phyloP scores from a whole-genome alignment of 2,329 filamentous ascomycete species.

The Sporothrix pseudoabietina region DNA sequence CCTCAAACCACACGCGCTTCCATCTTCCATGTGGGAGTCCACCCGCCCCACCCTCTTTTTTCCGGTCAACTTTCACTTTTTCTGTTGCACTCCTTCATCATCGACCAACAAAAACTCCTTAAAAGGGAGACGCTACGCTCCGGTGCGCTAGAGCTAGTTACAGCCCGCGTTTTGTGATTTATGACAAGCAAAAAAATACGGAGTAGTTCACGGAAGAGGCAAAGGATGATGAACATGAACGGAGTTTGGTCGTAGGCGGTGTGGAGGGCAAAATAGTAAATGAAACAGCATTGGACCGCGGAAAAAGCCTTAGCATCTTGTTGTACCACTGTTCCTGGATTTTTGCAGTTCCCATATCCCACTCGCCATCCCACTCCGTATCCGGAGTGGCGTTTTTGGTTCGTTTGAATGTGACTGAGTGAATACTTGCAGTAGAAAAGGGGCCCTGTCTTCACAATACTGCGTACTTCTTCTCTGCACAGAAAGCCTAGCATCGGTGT shows the following conservation, averaged over 20 bases:
- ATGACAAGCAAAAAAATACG: not conserved
- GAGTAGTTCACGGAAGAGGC: not conserved
- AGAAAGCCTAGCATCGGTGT: not conserved
- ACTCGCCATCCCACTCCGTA: not conserved
- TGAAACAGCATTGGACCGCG: not conserved
- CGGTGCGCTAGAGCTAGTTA: constrained; percentile 9
- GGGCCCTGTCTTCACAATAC: not conserved
- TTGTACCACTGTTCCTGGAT: not conserved
- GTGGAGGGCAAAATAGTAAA: constrained; percentile 7
- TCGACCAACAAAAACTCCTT: not conserved
- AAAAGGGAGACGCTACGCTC: not conserved
- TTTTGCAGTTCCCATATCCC: not conserved
- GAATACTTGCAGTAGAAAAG: not conserved
- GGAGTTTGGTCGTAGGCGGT: constrained; percentile 12
- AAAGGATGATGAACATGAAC: not conserved
- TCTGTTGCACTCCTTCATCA: not conserved
- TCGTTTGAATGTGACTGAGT: not conserved
- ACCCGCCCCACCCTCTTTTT: constrained; percentile 1
- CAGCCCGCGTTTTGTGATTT: constrained; percentile 10
- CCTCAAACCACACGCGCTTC: not conserved
- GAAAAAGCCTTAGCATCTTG: constrained; percentile 2
- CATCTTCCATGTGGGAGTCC: constrained; percentile 4
- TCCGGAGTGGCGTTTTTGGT: not conserved
- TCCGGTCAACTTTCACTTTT: not conserved
- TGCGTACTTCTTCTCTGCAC: not conserved